Evolutionary conservation across 495 filamentous ascomycete species (phyloP).

Genomic region (Penicillium antarcticum): DNA sequence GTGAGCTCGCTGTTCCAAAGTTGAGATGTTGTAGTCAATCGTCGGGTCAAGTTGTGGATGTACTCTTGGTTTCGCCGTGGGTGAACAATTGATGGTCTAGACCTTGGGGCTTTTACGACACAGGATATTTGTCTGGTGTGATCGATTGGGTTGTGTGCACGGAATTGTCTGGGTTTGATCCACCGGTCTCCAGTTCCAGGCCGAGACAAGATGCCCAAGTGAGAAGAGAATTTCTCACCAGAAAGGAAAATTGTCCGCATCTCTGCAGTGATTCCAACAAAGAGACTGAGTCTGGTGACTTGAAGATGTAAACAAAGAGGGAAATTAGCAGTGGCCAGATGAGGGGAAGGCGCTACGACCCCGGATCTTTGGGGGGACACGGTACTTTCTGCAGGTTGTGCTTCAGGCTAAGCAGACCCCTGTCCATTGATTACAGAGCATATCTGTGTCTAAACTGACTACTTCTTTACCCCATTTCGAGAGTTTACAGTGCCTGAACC

Average conservation of each 20-base stretch:
- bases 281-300: background rate
- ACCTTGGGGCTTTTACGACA: background rate
- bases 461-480: too few species aligned
- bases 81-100: background rate
- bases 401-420: constrained; percentile 3
- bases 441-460: background rate
- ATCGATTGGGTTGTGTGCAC: background rate
- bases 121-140: constrained; percentile 9
- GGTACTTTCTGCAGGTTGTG: constrained; percentile 6
- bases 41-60: background rate
- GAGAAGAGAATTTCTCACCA: constrained; percentile 26
- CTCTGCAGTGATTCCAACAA: background rate
- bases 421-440: background rate
- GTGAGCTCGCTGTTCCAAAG: background rate
- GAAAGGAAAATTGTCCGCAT: constrained; percentile 23
- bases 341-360: constrained; percentile 19
- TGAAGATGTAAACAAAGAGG: background rate
- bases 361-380: constrained; percentile 7
- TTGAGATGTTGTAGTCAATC: constrained; percentile 3
- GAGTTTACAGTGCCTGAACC: too few species aligned
- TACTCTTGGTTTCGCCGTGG: background rate
- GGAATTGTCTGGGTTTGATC: constrained; percentile 1
- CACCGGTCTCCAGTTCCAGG: constrained; percentile 8
- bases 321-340: background rate
- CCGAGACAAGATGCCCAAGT: constrained; percentile 12